Conservation (phyloP, 768 basidiomycete genomes). For the Boletus rubropictus region DNA sequence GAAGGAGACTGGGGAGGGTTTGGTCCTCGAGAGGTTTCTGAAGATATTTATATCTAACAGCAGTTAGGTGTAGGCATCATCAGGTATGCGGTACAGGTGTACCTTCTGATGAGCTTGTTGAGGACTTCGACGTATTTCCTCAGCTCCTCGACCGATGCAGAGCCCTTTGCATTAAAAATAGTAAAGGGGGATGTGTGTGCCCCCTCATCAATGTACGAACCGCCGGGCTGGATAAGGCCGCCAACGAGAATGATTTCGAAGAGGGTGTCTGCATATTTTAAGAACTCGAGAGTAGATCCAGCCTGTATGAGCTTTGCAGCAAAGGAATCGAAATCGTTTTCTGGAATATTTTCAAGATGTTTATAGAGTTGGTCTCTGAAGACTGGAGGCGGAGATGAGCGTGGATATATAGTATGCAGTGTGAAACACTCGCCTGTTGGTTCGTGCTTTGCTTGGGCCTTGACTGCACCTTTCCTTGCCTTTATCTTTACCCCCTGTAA, state of each 20-base stretch:
- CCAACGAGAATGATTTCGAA: constrained; percentile 96
- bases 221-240: constrained; percentile 94
- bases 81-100: constrained; percentile 13
- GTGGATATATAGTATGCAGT: not conserved
- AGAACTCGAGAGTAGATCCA: constrained; percentile 86
- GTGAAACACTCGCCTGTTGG: constrained; percentile 49
- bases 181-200: constrained; percentile 86
- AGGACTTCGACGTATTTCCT: constrained; percentile 92
- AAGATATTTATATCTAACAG: constrained; percentile 91
- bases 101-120: constrained; percentile 95
- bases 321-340: constrained; percentile 78
- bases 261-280: constrained; percentile 95
- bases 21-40: constrained; percentile 91
- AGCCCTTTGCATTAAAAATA: constrained; percentile 73
- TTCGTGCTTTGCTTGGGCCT: constrained; percentile 92
- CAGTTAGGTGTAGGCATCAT: constrained; percentile 1
- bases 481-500: constrained; percentile 89
- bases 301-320: constrained; percentile 84
- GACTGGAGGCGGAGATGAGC: constrained; percentile 41
- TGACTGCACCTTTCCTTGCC: constrained; percentile 88
- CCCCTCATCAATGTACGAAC: constrained; percentile 82
- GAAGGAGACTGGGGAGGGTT: constrained; percentile 76
- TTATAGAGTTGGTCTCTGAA: constrained; percentile 93
- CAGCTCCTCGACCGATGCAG: constrained; percentile 76
- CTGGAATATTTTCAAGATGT: constrained; percentile 77